Base-by-base conservation (phyloP, 306 rosid species). In the Prunus dulcis region DNA sequence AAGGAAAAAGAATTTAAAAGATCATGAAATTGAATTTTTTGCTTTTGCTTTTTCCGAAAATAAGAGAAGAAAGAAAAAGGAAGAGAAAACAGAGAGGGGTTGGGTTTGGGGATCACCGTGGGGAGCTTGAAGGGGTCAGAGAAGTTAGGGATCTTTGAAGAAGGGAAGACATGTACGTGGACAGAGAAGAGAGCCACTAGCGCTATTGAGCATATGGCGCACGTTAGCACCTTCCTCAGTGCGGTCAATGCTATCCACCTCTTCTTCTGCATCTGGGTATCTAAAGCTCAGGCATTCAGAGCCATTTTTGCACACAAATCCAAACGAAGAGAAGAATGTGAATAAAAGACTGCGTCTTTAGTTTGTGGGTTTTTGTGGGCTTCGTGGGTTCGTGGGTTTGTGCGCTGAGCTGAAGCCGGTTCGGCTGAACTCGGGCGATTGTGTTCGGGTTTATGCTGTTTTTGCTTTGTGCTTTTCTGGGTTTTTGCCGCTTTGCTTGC, bases 241-340 rank as follows among this genome's bases (percentile, higher is more conserved):
- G 87, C 75, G 32, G 25, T 60, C 77, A 89, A 76, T 22, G 90
- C 76, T 67, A 77, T 74, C 82, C 79, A 73, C 23, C 70, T 83
- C 10, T 90, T 91, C 86, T 67, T 92, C 93, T 83, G 89, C 98
- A 91, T 91, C 76, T 71, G 76, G 47, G 82, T 64, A 41, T 52
- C 67, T 56, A 18, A 41, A 3, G 20, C 73, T 52, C 69, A 78
- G 34, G 22, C 12, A 3, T 64, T 34, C 27, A 34, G 25, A 73
- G 28, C 58, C 77, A 73, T 73, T 23, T 3, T n/a, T 18, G 2
- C 9, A 46, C 41, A 46, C 1, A 73, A 45, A 58, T 45, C 22
- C 57, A 3, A 22, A 25, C 56, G 23, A 12, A 32, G 81, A 32
- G 9, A 70, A 78, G 62, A 30, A 67, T 69, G 61, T 19, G 43